Percentiles rank a stretch among this genome's conserved stretches.
Evolutionary conservation across 345 rosid genomes (phyloP).

Genomic region (Eucalyptus curtisii): DNA sequence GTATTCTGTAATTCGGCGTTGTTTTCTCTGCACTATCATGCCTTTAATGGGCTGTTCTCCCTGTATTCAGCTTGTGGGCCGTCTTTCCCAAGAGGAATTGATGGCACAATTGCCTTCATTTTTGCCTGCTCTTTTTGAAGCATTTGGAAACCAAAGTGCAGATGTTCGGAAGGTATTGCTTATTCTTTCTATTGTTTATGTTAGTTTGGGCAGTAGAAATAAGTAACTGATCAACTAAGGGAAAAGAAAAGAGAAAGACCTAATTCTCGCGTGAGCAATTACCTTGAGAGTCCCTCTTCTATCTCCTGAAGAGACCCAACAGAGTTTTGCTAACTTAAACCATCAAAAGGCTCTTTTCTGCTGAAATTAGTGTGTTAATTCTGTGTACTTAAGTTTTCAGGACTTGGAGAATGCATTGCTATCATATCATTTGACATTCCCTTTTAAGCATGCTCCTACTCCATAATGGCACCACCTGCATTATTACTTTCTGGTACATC

Average conservation of each 20-base stretch:
- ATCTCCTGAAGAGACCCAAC: background rate
- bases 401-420: background rate
- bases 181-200: background rate
- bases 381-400: background rate
- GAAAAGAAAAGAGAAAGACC: background rate
- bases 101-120: constrained; percentile 77
- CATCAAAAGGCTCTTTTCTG: background rate
- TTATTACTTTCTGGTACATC: background rate
- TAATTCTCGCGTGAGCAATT: background rate
- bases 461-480: background rate
- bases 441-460: background rate
- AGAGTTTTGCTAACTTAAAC: background rate
- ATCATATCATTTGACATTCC: background rate
- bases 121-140: constrained; percentile 93
- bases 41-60: background rate
- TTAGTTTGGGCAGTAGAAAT: background rate
- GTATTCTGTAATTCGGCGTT: background rate
- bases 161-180: constrained; percentile 86
- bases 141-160: constrained; percentile 94
- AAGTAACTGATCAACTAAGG: background rate
- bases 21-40: background rate
- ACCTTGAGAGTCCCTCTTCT: background rate
- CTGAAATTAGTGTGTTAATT: background rate
- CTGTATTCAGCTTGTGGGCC: constrained; percentile 71
- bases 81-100: constrained; percentile 85